Conservation (phyloP, 2,329 filamentous ascomycete genomes). For the Cladosporium austrohemisphaericum region DNA sequence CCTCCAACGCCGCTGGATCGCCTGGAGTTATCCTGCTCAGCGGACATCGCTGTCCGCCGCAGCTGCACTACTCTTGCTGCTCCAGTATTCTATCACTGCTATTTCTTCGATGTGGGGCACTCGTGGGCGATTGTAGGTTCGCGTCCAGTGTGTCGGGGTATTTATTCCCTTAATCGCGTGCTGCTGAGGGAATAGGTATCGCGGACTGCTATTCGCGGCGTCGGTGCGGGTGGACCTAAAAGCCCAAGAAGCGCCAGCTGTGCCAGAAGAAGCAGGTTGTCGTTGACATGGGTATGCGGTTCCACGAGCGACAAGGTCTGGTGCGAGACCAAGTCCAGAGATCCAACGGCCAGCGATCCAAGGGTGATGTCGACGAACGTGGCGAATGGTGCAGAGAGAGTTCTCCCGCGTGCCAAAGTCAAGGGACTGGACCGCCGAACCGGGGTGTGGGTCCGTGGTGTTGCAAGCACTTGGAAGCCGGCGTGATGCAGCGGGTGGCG, state of each 20-base stretch:
- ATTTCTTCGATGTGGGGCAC: no score
- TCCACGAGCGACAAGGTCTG: no score
- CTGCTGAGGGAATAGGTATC: no score
- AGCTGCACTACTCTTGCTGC: not conserved
- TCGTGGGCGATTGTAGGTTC: no score
- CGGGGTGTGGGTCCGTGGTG: conserved; percentile 7
- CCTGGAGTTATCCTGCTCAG: conserved; percentile 8
- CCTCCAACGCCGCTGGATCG: not conserved
- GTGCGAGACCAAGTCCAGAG: no score
- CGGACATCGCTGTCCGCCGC: conserved; percentile 15
- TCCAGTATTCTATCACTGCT: no score
- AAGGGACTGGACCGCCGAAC: no score
- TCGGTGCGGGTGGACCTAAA: conserved; percentile 18
- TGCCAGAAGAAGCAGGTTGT: not conserved
- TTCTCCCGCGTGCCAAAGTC: conserved; percentile 8
- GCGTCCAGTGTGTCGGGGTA: no score
- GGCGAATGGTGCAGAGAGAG: not conserved
- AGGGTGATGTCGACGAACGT: not conserved
- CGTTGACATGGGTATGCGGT: conserved; percentile 3
- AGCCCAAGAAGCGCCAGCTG: conserved; percentile 17
- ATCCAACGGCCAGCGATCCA: not conserved
- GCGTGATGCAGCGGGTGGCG: conserved; percentile 1
- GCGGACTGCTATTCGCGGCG: not conserved
- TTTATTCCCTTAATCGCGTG: no score
- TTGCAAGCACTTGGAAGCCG: not conserved